Conservation (phyloP, 371 early-diverging fungal species). For the Haplosporangium sp. region DNA sequence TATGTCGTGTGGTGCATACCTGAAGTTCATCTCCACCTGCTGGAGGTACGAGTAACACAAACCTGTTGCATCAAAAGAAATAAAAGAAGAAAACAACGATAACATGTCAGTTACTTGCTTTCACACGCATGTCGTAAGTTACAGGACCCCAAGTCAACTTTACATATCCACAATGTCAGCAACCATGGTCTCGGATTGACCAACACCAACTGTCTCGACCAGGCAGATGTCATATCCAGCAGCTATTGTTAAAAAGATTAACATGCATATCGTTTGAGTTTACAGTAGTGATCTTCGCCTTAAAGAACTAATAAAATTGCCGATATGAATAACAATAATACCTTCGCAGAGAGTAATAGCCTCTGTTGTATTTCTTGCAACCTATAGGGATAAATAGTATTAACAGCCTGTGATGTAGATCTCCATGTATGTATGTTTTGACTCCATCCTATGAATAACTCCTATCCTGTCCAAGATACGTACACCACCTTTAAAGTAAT, state of each 20-base stretch:
- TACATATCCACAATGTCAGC: slow-evolving; percentile 88
- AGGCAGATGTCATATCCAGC: slow-evolving; percentile 82
- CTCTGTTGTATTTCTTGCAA: slow-evolving; percentile 82
- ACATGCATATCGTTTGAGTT: too few species aligned
- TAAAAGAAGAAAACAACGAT: background rate
- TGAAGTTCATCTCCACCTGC: slow-evolving; percentile 82
- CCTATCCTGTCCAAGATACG: slow-evolving; percentile 9
- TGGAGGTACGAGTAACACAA: slow-evolving; percentile 68
- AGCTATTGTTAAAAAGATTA: slow-evolving; percentile 57
- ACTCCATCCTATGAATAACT: background rate
- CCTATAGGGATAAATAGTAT: slow-evolving; percentile 55
- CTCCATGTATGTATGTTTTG: background rate
- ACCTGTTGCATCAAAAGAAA: slow-evolving; percentile 26
- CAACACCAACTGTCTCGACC: slow-evolving; percentile 88
- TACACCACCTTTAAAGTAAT: slow-evolving; percentile 21
- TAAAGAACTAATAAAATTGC: too few species aligned
- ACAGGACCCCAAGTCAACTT: background rate
- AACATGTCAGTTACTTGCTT: background rate
- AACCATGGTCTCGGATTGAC: slow-evolving; percentile 86
- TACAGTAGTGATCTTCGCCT: too few species aligned
- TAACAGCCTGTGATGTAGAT: background rate
- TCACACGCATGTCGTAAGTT: too few species aligned
- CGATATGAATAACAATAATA: slow-evolving; percentile 10
- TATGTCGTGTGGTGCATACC: slow-evolving; percentile 25
- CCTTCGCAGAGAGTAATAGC: slow-evolving; percentile 84